Percentiles rank a stretch among this genome's conserved stretches.
phyloP scores from a whole-genome alignment of 805 yeast species.

The Schwanniomyces vanrijiae region DNA sequence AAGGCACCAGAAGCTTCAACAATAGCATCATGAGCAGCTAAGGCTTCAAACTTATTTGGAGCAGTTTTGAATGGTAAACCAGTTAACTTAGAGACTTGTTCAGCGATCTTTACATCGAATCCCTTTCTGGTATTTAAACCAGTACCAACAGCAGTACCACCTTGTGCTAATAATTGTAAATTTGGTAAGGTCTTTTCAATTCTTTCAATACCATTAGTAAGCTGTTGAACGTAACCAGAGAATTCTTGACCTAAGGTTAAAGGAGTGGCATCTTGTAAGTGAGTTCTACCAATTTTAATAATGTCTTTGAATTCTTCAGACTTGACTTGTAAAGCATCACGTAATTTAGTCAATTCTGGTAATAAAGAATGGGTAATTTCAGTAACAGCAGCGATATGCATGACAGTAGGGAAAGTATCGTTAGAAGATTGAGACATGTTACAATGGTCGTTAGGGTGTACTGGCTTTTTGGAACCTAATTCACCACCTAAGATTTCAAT shows the following conservation, averaged over 20 bases:
- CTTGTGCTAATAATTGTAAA: conserved; percentile 88
- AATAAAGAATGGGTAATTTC: conserved; percentile 75
- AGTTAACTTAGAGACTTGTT: conserved; percentile 78
- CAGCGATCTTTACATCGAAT: conserved; percentile 84
- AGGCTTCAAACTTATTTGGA: conserved; percentile 98
- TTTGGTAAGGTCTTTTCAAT: conserved; percentile 75
- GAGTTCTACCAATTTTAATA: conserved; percentile 98
- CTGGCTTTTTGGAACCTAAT: conserved; percentile 89
- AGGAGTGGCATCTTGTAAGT: conserved; percentile 98
- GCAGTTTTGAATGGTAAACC: conserved; percentile 91
- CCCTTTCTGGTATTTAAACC: conserved; percentile 95
- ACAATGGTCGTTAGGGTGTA: conserved; percentile 98
- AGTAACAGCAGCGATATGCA: conserved; percentile 98
- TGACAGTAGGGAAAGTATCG: conserved; percentile 98
- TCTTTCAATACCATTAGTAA: conserved; percentile 86
- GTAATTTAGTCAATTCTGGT: conserved; percentile 77
- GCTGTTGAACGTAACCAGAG: conserved; percentile 92
- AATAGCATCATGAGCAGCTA: conserved; percentile 98
- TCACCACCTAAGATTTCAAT: conserved; percentile 93
- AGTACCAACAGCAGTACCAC: conserved; percentile 99
- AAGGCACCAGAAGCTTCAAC: conserved; percentile 98
- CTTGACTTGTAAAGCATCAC: conserved; percentile 76
- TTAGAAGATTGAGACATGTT: conserved; percentile 98
- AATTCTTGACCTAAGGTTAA: conserved; percentile 97
- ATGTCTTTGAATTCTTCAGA: conserved; percentile 81